Conservation (phyloP, 768 basidiomycete genomes). For the Sarcodon sp. region DNA sequence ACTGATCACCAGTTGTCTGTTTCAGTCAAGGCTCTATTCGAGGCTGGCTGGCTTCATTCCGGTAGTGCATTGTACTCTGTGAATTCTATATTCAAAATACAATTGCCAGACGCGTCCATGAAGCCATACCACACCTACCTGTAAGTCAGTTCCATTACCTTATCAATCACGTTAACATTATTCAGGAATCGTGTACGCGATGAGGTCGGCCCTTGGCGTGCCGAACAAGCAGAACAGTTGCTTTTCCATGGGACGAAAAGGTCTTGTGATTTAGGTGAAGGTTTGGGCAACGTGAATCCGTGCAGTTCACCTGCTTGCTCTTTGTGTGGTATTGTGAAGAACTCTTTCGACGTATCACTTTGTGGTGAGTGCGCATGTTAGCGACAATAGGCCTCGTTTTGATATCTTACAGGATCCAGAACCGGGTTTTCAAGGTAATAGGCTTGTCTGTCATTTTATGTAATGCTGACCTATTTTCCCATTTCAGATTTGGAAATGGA, state of each 20-base stretch:
- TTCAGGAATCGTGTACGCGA: too few relatives aligned
- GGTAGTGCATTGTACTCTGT: background rate
- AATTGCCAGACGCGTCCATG: background rate
- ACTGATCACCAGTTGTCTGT: background rate
- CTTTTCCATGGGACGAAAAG: conserved; percentile 46
- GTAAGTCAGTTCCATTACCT: background rate
- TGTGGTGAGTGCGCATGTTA: conserved; percentile 61
- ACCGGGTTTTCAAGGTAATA: background rate
- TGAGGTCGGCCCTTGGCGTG: too few relatives aligned
- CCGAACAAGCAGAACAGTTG: background rate
- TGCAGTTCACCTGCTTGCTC: conserved; percentile 45
- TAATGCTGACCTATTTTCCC: background rate
- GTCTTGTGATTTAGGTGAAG: conserved; percentile 48
- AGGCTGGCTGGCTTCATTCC: background rate
- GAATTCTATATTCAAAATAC: background rate
- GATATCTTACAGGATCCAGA: background rate
- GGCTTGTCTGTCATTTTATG: background rate
- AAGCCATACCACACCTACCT: background rate
- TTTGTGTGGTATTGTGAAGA: conserved; percentile 49
- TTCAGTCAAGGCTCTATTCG: background rate
- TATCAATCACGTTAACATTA: background rate
- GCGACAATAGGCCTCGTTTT: conserved; percentile 32
- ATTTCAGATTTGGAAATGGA: background rate
- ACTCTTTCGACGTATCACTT: conserved; percentile 48
- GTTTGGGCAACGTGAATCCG: conserved; percentile 34